Evolutionary conservation across 164 flowering plant species (phyloP).

Genomic region (Tinospora cordifolia): DNA sequence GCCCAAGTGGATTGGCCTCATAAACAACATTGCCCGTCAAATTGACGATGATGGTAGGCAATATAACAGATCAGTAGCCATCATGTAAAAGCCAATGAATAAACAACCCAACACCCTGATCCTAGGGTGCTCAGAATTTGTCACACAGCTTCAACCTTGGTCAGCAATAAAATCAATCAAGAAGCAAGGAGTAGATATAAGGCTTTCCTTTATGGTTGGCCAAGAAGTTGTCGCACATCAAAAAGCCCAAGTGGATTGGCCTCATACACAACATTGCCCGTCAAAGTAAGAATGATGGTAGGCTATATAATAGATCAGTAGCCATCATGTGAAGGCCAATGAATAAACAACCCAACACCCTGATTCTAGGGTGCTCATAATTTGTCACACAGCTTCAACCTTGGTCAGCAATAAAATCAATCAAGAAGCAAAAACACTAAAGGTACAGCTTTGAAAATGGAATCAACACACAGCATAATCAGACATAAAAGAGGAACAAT

Average conservation of each 20-base stretch:
- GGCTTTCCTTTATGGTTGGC: too few species aligned
- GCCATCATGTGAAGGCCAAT: neutral
- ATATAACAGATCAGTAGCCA: neutral
- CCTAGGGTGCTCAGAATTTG: neutral
- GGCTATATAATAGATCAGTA: neutral
- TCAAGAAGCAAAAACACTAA: neutral
- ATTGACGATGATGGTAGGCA: too few species aligned
- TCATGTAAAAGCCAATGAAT: neutral
- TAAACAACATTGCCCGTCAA: too few species aligned
- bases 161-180: neutral
- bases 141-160: neutral
- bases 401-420: neutral
- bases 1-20: too few species aligned
- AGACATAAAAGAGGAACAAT: neutral
- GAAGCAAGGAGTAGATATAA: too few species aligned
- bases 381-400: neutral
- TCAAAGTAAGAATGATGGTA: too few species aligned
- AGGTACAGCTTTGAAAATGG: neutral
- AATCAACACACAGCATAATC: neutral
- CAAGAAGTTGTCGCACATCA: too few species aligned
- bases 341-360: neutral
- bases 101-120: neutral
- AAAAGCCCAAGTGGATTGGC: too few species aligned
- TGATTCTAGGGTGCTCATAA: neutral
- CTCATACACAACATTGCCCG: too few species aligned